Evolutionary conservation across 139 green algal species (phyloP).

Genomic region (Yamagishiella unicocca): DNA sequence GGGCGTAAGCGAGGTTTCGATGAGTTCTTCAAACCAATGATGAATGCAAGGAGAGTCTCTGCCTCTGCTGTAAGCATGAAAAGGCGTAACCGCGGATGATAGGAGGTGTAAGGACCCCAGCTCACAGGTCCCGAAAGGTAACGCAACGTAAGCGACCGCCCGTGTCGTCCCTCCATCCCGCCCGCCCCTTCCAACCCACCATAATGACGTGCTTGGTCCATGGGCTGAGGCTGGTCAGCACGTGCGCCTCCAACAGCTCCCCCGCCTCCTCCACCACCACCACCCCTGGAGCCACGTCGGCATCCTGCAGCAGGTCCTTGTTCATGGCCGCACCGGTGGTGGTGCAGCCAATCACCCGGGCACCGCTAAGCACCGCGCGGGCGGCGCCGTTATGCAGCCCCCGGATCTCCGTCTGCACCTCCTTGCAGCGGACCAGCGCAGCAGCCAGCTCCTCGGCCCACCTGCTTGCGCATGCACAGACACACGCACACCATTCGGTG

Average conservation of each 20-base stretch:
- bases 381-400: slow-evolving; percentile 39
- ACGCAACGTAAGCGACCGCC: too few species aligned
- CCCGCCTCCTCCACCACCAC: slow-evolving; percentile 87
- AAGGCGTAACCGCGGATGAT: too few species aligned
- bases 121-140: neutral
- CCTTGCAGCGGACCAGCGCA: neutral
- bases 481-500: too few species aligned
- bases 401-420: slow-evolving; percentile 43
- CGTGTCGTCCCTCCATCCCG: neutral
- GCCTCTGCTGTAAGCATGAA: too few species aligned
- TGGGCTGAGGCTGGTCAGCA: slow-evolving; percentile 71
- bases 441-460: slow-evolving; percentile 42
- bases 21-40: too few species aligned
- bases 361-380: slow-evolving; percentile 2
- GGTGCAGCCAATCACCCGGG: slow-evolving; percentile 64
- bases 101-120: too few species aligned
- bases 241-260: slow-evolving; percentile 85
- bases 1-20: too few species aligned
- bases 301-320: slow-evolving; percentile 47
- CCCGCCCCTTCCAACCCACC: slow-evolving; percentile 25
- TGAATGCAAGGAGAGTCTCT: too few species aligned
- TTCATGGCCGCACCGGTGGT: slow-evolving; percentile 61
- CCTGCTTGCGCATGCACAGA: too few species aligned
- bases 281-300: slow-evolving; percentile 53
- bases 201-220: slow-evolving; percentile 82